Evolutionary conservation across 345 rosid species (phyloP), one percentile per base, ranked within the genome.

Genomic region (Melaleuca alternifolia): DNA sequence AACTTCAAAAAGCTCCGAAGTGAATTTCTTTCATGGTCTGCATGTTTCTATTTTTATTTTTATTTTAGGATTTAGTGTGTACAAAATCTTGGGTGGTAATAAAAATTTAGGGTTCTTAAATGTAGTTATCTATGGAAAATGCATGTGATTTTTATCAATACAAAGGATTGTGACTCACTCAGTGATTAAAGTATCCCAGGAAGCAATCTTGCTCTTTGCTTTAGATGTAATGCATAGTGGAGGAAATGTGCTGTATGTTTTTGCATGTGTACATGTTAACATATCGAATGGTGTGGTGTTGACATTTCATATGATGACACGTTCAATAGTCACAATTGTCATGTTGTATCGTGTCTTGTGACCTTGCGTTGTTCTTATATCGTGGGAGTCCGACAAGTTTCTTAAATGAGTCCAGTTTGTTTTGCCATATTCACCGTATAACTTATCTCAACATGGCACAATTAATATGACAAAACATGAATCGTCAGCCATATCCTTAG

Each of bases 261-360:
- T 53, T 53, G 24, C 24, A 53, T 53, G 56, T 7, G 20, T 54
- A 54, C 5, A 54, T 3, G 0, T 8, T 54, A 54, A 26, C 26
- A 54, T 54, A 54, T 54, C 0, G 0, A 0, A 21, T 0, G 26
- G 5, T 54, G 26, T 54, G 11, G 0, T 54, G n/a, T 54, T 23
- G 13, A 23, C 61, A 54, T 54, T 54, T 54, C 0, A 54, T 54
- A 54, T 23, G 61, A 2, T 54, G 61, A 54, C n/a, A 23, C 0
- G 5, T 54, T 54, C 3, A 10, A 54, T 0, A 23, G 0, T 54
- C 1, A 0, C 2, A 54, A 9, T 54, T 54, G n/a, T 54, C 11
- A 11, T 54, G n/a, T 54, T 0, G n/a, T 54, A 26, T 54, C 26
- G 2, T 41, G 41, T 41, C 41, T 41, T 54, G 2, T 0, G 1